Evolutionary conservation across 495 filamentous ascomycete species (phyloP).

Genomic region (Aspergillus asperescens): DNA sequence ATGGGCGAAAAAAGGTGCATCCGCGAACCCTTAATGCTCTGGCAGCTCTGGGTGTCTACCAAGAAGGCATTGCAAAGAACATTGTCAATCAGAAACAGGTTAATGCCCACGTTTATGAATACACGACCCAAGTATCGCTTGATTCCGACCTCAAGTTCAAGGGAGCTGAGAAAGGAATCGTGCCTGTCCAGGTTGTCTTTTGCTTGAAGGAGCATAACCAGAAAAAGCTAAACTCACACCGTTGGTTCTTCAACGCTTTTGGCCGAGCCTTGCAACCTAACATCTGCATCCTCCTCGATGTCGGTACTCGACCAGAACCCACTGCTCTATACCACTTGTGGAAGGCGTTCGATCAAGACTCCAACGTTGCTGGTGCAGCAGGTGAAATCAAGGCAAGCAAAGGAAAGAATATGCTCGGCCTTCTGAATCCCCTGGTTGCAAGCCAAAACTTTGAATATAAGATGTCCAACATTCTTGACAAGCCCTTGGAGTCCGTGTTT

Average conservation of each 20-base stretch:
- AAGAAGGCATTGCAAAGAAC: constrained; percentile 98
- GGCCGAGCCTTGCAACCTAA: constrained; percentile 90
- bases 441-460: constrained; percentile 99
- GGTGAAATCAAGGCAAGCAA: constrained; percentile 97
- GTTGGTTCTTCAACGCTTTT: constrained; percentile 99
- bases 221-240: constrained; percentile 97
- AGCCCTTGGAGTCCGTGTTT: constrained; percentile 94
- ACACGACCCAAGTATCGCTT: constrained; percentile 95
- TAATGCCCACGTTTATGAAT: constrained; percentile 93
- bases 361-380: constrained; percentile 91
- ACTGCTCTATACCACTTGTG: constrained; percentile 95
- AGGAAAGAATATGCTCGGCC: constrained; percentile 71
- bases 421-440: constrained; percentile 92
- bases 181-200: constrained; percentile 98
- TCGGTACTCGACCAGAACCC: constrained; percentile 82
- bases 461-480: constrained; percentile 98
- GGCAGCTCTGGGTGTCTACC: constrained; percentile 97
- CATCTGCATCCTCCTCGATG: constrained; percentile 93
- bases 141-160: constrained; percentile 97
- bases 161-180: constrained; percentile 96
- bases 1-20: constrained; percentile 91
- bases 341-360: constrained; percentile 98
- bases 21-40: constrained; percentile 91
- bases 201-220: constrained; percentile 97
- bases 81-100: constrained; percentile 86